Conservation (phyloP, 1,284 basidiomycete species). For the Malassezia restricta region DNA sequence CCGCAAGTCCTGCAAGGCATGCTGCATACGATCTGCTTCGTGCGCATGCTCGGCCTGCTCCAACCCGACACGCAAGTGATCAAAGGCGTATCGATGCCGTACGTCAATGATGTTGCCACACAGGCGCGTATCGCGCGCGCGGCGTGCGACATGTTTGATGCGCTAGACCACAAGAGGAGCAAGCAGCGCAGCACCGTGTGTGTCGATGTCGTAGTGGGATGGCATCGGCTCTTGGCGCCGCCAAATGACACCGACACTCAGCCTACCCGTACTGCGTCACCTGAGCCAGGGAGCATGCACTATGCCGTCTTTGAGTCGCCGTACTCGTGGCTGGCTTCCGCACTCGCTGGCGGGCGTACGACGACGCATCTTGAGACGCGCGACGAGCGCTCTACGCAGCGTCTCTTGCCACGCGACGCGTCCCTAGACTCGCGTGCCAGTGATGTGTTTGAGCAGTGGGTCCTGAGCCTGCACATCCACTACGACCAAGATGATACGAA, state of each 20-base stretch:
- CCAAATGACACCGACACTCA: background rate
- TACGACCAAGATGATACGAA: background rate
- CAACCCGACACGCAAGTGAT: background rate
- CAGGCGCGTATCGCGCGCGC: background rate
- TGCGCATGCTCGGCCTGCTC: conserved; percentile 9
- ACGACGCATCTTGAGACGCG: background rate
- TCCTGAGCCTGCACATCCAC: conserved; percentile 5
- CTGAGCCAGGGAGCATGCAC: background rate
- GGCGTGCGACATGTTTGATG: background rate
- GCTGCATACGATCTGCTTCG: conserved; percentile 11
- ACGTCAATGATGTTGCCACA: background rate
- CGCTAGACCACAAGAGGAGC: background rate
- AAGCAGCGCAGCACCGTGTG: background rate
- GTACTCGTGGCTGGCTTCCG: conserved; percentile 14
- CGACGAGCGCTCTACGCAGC: background rate
- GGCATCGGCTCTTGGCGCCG: conserved; percentile 1
- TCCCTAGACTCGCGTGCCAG: background rate
- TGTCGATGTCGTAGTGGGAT: conserved; percentile 7
- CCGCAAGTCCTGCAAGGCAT: conserved; percentile 1
- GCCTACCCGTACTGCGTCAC: background rate
- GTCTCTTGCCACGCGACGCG: background rate
- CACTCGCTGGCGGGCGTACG: background rate
- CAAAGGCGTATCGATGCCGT: conserved; percentile 1
- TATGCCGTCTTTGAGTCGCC: conserved; percentile 15
- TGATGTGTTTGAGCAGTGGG: conserved; percentile 13